Evolutionary conservation across 768 basidiomycete genomes (phyloP).

Genomic region (Saitozyma podzolica): DNA sequence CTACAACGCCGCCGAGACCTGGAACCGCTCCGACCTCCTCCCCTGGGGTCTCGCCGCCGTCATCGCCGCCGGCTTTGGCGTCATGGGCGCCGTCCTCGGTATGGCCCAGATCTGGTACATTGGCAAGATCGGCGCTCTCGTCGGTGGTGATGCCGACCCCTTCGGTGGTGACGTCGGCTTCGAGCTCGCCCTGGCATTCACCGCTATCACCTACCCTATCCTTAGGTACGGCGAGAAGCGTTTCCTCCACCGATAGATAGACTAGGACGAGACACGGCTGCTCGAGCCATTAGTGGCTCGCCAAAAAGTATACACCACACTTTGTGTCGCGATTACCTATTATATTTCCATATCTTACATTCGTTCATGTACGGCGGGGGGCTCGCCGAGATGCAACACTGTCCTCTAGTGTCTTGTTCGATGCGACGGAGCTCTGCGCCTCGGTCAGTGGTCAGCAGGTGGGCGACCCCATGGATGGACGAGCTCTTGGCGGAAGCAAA

Average conservation of each 20-base stretch:
- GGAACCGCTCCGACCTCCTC: slow-evolving; percentile 45
- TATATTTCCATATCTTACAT: too few relatives aligned
- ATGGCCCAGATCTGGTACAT: slow-evolving; percentile 61
- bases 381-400: too few relatives aligned
- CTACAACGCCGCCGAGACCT: slow-evolving; percentile 54
- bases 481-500: too few relatives aligned
- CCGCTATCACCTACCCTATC: slow-evolving; percentile 58
- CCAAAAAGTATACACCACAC: too few relatives aligned
- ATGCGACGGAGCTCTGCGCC: too few relatives aligned
- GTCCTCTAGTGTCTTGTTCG: too few relatives aligned
- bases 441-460: too few relatives aligned
- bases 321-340: too few relatives aligned
- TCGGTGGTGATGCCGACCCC: slow-evolving; percentile 53
- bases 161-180: slow-evolving; percentile 61
- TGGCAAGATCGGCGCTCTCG: slow-evolving; percentile 57
- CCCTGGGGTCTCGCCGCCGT: slow-evolving; percentile 56
- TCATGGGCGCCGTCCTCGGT: slow-evolving; percentile 59
- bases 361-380: too few relatives aligned
- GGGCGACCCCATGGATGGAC: too few relatives aligned
- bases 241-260: slow-evolving; percentile 10
- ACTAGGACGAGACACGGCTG: too few relatives aligned
- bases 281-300: too few relatives aligned
- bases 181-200: slow-evolving; percentile 58
- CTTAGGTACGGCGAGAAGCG: slow-evolving; percentile 59
- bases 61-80: slow-evolving; percentile 51